phyloP scores from a whole-genome alignment of 805 yeast genomes.

The Teunomyces tritomae region DNA sequence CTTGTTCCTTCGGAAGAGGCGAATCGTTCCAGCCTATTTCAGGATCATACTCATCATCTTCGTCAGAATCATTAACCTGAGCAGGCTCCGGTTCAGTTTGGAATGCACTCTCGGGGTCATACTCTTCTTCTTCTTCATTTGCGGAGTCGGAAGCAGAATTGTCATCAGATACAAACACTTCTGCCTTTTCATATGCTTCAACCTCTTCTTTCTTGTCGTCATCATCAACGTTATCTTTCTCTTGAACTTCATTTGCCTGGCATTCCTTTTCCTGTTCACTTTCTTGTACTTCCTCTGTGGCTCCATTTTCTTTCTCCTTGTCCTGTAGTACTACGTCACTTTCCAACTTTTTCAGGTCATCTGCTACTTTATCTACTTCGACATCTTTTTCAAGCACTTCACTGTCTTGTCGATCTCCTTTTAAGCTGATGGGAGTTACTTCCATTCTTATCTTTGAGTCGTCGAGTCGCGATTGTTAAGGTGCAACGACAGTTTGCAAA shows the following conservation, averaged over 20 bases:
- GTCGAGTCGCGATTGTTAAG: not conserved
- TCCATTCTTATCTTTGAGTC: not conserved
- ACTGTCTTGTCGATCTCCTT: not conserved
- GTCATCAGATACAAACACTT: slow-evolving; percentile 1
- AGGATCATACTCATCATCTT: slow-evolving; percentile 14
- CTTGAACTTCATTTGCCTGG: not conserved
- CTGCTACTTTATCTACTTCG: not conserved
- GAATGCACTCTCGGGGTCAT: slow-evolving; percentile 26
- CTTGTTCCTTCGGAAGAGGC: not conserved
- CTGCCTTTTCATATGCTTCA: slow-evolving; percentile 5
- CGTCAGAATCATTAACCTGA: slow-evolving; percentile 3
- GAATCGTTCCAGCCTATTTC: slow-evolving; percentile 1
- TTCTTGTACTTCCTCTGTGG: not conserved
- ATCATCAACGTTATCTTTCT: slow-evolving; percentile 12
- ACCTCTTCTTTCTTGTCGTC: slow-evolving; percentile 2
- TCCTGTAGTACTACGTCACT: not conserved
- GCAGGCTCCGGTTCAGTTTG: not conserved
- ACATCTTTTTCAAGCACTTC: not conserved
- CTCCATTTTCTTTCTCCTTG: slow-evolving; percentile 6
- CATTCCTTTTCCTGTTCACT: not conserved
- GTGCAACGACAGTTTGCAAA: not conserved
- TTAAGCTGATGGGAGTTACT: slow-evolving; percentile 2
- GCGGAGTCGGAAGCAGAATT: not conserved
- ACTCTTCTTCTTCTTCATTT: slow-evolving; percentile 20
- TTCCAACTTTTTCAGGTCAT: not conserved